Conservation (phyloP, 2,329 filamentous ascomycete species). For the Hymenoscyphus repandus region DNA sequence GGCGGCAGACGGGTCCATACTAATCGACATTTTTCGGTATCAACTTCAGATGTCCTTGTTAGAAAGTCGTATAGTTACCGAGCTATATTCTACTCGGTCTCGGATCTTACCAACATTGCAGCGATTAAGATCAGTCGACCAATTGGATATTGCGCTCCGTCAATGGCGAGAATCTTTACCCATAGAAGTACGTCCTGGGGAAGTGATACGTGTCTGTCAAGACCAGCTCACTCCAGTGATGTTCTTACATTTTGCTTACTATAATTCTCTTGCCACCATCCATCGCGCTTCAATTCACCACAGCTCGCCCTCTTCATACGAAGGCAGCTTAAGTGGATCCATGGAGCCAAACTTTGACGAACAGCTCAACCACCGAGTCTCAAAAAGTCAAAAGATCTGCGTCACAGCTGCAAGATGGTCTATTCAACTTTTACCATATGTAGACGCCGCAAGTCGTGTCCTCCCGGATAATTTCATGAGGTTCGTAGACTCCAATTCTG, state of each 20-base stretch:
- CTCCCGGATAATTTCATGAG: no score
- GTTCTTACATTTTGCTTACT: conserved; percentile 22
- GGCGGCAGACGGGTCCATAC: no score
- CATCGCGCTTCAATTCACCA: conserved; percentile 14
- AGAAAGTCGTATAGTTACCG: conserved; percentile 12
- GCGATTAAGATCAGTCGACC: conserved; percentile 16
- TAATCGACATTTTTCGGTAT: no score
- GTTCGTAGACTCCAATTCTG: no score
- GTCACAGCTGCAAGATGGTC: conserved; percentile 15
- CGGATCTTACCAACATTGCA: conserved; percentile 18
- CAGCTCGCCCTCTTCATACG: background rate
- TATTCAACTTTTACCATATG: conserved; percentile 11
- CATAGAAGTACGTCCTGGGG: background rate
- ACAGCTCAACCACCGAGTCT: conserved; percentile 17
- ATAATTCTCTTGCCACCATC: conserved; percentile 16
- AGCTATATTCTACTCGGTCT: conserved; percentile 22
- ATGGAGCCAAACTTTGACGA: background rate
- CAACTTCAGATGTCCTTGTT: no score
- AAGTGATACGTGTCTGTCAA: conserved; percentile 10
- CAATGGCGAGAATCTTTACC: no score
- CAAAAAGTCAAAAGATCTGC: conserved; percentile 15
- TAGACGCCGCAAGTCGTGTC: background rate
- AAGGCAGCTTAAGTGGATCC: background rate
- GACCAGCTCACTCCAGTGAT: conserved; percentile 14
- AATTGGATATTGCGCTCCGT: conserved; percentile 10